Base-by-base conservation (phyloP, 2,329 filamentous ascomycete genomes). In the Cladosporium colombiae region DNA sequence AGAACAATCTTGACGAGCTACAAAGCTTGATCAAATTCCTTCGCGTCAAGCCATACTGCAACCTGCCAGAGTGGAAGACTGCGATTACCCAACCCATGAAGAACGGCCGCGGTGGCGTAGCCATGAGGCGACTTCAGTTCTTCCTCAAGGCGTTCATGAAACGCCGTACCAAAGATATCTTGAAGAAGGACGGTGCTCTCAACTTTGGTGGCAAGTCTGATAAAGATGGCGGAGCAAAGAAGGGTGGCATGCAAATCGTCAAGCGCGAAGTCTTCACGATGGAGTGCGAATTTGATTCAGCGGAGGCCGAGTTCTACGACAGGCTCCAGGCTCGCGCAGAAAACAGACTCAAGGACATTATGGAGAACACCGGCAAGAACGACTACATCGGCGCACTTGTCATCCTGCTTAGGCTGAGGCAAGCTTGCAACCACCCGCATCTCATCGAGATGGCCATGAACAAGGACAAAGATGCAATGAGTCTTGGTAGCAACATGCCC, bases 71-170 rank as follows among this genome's bases (percentile, higher is more conserved):
- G 67, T 99, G 95, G 94, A 93, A 94, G 71, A 90, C 93, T 18
- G 89, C 96, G 66, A 99, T 99, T 67, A 93, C 93, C 62, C 82
- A 85, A 53, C 95, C 95, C 0, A 87, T 99, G 85, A 96, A 94
- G 81, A 92, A 91, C 68, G 93, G 93, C 8, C 90, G 91, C 67
- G 95, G 94, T 13, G 91, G 93, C 63, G 85, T 98, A 66, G 94
- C 95, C 18, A 96, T 99, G 76, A 86, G 89, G 60, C 87, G 95
- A 53, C 82, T 99, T 35, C 93, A 97, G 71, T 88, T 90, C 65
- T 88, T 96, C 68, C 82, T 99, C 4, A 90, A 91, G 64, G 94
- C 93, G 64, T 97, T 97, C 80, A 99, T 99, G 95, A 97, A 98
- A 81, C 89, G 95, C n/a, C 88, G 95, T 50, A 98, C 93, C 10